Evolutionary conservation across 805 yeast genomes (phyloP).

Genomic region (Kregervanrija pseudodelftensis): DNA sequence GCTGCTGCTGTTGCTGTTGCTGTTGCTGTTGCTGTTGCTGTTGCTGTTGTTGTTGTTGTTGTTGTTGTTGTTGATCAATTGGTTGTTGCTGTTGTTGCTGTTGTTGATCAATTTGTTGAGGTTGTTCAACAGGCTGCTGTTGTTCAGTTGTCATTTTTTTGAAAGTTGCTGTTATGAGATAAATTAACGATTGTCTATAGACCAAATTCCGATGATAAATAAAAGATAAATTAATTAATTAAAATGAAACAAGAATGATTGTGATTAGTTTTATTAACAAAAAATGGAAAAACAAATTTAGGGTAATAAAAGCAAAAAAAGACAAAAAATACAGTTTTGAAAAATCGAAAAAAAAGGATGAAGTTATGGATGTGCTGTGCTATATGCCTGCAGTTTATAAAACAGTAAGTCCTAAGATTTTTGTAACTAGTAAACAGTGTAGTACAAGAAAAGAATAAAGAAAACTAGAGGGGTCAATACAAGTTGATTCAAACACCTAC

Average conservation of each 20-base stretch:
- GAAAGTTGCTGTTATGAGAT: neutral
- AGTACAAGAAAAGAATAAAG: neutral
- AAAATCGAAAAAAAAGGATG: too few species aligned
- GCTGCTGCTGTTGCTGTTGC: neutral
- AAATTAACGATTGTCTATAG: neutral
- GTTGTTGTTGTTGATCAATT: neutral
- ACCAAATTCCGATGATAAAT: neutral
- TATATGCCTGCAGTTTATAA: too few species aligned
- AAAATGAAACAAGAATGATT: neutral
- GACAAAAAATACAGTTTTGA: too few species aligned
- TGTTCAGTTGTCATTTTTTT: constrained; percentile 8
- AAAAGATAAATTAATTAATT: neutral
- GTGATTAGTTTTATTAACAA: too few species aligned
- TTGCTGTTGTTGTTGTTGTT: neutral
- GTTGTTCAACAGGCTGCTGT: neutral
- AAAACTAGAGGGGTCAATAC: too few species aligned
- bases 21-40: constrained; percentile 2
- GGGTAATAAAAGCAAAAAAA: too few species aligned
- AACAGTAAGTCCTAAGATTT: too few species aligned
- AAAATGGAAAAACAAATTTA: too few species aligned
- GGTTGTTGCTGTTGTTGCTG: constrained; percentile 3
- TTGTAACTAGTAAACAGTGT: neutral
- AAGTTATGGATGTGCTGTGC: too few species aligned
- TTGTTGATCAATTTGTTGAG: neutral
- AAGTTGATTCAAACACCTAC: too few species aligned